Evolutionary conservation across 1,139 yeast genomes (phyloP).

Genomic region (Suhomyces taliae): DNA sequence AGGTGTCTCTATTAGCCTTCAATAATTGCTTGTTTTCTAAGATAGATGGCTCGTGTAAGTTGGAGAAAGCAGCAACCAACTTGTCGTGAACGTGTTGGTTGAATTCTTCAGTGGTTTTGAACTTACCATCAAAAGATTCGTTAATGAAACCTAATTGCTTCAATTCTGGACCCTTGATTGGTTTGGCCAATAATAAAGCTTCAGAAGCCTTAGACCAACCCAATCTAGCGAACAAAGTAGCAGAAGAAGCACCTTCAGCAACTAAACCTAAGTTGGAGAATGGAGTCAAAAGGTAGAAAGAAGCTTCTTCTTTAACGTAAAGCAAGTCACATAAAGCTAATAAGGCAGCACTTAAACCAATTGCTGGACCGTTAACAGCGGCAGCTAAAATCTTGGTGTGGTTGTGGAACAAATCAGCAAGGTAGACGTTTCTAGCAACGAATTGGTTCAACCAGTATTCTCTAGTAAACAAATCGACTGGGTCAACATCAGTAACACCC

Average conservation of each 20-base stretch:
- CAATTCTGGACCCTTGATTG: slow-evolving; percentile 63
- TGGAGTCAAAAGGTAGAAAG: slow-evolving; percentile 68
- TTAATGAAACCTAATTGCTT: slow-evolving; percentile 61
- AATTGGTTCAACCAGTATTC: slow-evolving; percentile 61
- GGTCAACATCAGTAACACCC: slow-evolving; percentile 22
- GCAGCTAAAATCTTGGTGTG: slow-evolving; percentile 73
- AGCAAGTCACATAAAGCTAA: slow-evolving; percentile 76
- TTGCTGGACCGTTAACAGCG: slow-evolving; percentile 85
- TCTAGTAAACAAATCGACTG: slow-evolving; percentile 37
- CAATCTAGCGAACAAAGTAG: slow-evolving; percentile 65
- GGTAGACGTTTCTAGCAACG: slow-evolving; percentile 67
- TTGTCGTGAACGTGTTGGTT: slow-evolving; percentile 53
- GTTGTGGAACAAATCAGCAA: slow-evolving; percentile 67
- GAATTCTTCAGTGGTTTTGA: slow-evolving; percentile 57
- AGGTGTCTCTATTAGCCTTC: slow-evolving; percentile 46
- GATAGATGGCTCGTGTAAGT: slow-evolving; percentile 60
- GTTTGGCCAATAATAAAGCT: slow-evolving; percentile 69
- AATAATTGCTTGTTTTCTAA: slow-evolving; percentile 61
- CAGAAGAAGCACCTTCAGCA: slow-evolving; percentile 78
- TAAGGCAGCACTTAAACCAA: slow-evolving; percentile 76
- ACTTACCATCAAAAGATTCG: slow-evolving; percentile 41
- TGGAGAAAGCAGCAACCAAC: slow-evolving; percentile 44
- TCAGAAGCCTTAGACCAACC: slow-evolving; percentile 77
- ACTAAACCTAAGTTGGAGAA: slow-evolving; percentile 83
- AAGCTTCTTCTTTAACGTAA: slow-evolving; percentile 59